These are phyloP conservation scores for Sporothrix variecibatus DNA, from an alignment of 2,329 filamentous ascomycete genomes.

Conservation along the genomic window DNA sequence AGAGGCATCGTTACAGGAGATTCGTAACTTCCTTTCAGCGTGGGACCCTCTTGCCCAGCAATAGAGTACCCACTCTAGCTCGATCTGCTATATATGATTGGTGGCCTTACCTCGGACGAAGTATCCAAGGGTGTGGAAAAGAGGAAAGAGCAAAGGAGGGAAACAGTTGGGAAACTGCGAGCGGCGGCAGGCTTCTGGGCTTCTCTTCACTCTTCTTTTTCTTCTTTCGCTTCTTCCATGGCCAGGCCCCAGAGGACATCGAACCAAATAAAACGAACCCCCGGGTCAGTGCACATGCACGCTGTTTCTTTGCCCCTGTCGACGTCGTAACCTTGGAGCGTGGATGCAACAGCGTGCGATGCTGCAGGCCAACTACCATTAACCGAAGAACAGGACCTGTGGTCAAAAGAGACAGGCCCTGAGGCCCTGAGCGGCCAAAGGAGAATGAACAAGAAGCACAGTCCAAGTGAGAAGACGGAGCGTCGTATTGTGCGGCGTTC, in stretches of 20 bases:
- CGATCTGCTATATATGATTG: conserved; percentile 24
- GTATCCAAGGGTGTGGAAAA: neutral
- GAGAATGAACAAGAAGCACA: neutral
- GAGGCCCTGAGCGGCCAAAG: neutral
- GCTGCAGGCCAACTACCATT: conserved; percentile 7
- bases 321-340: neutral
- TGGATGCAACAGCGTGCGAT: neutral
- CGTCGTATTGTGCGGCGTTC: conserved; percentile 4
- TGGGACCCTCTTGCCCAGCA: neutral
- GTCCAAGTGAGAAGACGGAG: neutral
- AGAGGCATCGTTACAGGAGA: neutral
- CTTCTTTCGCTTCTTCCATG: neutral
- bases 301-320: neutral
- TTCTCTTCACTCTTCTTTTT: neutral
- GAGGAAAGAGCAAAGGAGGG: neutral
- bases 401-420: neutral
- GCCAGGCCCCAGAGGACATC: neutral
- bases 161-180: neutral
- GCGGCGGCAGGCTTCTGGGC: conserved; percentile 1
- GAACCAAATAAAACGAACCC: conserved; percentile 12
- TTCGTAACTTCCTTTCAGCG: neutral
- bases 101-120: conserved; percentile 32
- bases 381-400: neutral
- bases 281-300: conserved; percentile 11
- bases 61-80: conserved; percentile 6